A percentile compares a stretch with the other conserved stretches of the same genome.
Conservation (phyloP, 2,329 filamentous ascomycete species). For the Penicillium sp. region DNA sequence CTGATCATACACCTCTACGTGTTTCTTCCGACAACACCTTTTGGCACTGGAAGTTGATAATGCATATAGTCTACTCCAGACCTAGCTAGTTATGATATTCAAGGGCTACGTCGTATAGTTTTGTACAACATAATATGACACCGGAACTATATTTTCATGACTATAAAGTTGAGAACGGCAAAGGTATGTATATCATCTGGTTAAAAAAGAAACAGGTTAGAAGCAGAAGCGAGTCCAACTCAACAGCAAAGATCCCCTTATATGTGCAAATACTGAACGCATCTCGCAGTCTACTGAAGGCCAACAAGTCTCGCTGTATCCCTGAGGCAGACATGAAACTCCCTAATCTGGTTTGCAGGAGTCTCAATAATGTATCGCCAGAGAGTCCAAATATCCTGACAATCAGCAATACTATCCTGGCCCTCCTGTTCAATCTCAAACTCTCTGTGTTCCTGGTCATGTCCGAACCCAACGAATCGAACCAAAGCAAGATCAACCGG, state of each 20-base stretch:
- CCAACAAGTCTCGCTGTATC: background rate
- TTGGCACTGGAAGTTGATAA: background rate
- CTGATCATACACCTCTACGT: too few species aligned
- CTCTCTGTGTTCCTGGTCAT: background rate
- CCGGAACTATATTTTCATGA: background rate
- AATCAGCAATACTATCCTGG: background rate
- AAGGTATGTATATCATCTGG: background rate
- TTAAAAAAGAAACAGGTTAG: background rate
- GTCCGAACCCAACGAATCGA: background rate
- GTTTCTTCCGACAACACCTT: background rate
- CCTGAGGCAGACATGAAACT: background rate
- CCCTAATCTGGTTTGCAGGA: background rate
- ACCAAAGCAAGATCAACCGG: background rate
- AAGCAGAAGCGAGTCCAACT: background rate
- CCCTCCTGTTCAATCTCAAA: conserved; percentile 4
- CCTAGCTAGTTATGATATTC: too few species aligned
- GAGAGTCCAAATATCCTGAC: conserved; percentile 3
- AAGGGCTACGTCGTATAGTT: background rate
- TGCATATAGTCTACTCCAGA: background rate
- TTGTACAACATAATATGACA: background rate
- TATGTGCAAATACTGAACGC: background rate
- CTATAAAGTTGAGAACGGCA: background rate
- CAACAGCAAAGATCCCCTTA: background rate
- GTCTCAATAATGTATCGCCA: conserved; percentile 1
- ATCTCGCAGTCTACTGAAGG: background rate